Conservation (phyloP, 148 eudicot genomes). For the Vaccinium vitisidaea region DNA sequence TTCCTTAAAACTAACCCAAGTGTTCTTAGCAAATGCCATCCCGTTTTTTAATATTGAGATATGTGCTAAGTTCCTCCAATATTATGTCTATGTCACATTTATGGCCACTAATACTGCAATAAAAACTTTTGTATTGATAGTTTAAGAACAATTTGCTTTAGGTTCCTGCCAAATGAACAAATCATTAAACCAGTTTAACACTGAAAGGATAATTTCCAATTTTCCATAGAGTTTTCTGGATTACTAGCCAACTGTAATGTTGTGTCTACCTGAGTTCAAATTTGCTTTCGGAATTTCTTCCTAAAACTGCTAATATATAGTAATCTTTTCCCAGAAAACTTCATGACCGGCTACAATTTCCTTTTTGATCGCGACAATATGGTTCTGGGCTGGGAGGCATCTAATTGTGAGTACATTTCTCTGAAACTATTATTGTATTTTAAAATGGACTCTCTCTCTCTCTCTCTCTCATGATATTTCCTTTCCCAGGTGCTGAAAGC, state of each 20-base stretch:
- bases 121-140: not conserved
- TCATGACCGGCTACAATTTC: conserved; percentile 77
- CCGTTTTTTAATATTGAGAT: no score
- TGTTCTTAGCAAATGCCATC: no score
- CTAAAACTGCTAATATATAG: not conserved
- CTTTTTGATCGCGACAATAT: conserved; percentile 75
- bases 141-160: not conserved
- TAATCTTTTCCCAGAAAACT: conserved; percentile 59
- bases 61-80: not conserved
- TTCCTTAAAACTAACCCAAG: no score
- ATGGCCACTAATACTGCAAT: not conserved
- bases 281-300: not conserved
- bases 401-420: conserved; percentile 61
- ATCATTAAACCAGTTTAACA: not conserved
- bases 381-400: conserved; percentile 76
- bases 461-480: not conserved
- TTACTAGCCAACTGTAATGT: not conserved
- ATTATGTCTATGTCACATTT: no score
- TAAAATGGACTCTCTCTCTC: not conserved
- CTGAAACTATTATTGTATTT: not conserved
- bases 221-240: not conserved
- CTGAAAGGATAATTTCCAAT: not conserved
- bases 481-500: conserved; percentile 32
- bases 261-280: not conserved
- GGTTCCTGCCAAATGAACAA: not conserved